Evolutionary conservation across 306 rosid genomes (phyloP).

Genomic region (Biancaea sappan): DNA sequence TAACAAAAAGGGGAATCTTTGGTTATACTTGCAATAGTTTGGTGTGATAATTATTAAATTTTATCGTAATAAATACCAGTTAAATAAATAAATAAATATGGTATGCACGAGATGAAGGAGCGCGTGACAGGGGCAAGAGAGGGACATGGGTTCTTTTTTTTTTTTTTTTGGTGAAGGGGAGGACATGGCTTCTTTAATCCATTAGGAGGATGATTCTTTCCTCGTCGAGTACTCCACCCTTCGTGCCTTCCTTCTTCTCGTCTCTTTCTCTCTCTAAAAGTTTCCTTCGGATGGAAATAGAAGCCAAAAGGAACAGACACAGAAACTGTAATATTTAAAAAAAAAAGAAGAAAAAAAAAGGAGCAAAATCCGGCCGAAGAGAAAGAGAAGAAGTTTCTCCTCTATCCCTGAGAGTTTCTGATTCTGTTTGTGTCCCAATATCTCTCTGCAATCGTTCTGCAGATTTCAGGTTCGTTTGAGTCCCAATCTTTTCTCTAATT

Average conservation of each 20-base stretch:
- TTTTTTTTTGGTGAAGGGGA: too few relatives aligned
- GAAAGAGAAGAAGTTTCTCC: neutral
- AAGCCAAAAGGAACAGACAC: neutral
- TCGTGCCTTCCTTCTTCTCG: neutral
- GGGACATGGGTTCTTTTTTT: neutral
- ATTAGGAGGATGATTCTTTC: neutral
- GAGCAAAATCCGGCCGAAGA: neutral
- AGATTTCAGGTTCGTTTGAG: slow-evolving; percentile 3
- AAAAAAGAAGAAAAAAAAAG: neutral
- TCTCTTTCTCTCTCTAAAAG: neutral
- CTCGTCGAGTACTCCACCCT: neutral
- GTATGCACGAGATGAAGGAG: neutral
- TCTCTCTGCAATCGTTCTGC: neutral
- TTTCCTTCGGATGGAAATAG: neutral
- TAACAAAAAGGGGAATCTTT: too few relatives aligned
- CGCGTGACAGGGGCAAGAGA: neutral
- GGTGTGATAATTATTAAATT: neutral
- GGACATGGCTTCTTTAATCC: neutral
- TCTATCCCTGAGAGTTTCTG: neutral
- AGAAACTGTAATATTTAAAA: neutral
- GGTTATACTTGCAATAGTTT: neutral
- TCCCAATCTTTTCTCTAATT: neutral
- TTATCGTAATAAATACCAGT: neutral
- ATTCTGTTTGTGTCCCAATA: neutral
- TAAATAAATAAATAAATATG: neutral